Evolutionary conservation across 257 asterid genomes (phyloP), one percentile per base, ranked within the genome.

Genomic region (Solanum medicagineum): DNA sequence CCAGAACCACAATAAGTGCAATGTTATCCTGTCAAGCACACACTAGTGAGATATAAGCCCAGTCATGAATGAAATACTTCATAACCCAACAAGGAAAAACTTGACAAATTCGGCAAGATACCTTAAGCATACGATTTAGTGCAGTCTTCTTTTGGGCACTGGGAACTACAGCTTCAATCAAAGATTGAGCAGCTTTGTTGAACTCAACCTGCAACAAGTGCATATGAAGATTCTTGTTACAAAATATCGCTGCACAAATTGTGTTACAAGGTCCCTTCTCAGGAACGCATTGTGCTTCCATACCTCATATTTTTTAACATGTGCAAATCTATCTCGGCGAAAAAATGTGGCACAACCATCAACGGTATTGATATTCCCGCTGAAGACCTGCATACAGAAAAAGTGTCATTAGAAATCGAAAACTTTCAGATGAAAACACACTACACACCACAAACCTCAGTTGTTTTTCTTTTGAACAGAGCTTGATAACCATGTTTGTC

Each of bases 301-400:
- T 74, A 95, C 99, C 99, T 95, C 99, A 82, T 97, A 97, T 89
- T 97, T 97, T 89, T 97, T 95, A 65, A 97, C 97, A 89, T 92
- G 97, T 68, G 97, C 85, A 85, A 97, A 97, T 92, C 97, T 94
- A 88, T 97, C 99, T 73, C 98, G 95, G 20, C 98, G 98, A 88
- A 95, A 97, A 88, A 97, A 97, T 65, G 99, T 97, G 87, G 99
- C 99, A 89, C 98, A 97, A 75, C 99, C 99, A 88, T 95, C 98
- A 85, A 92, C 63, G 42, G 74, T 89, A 84, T 89, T 89, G 57
- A 85, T 89, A 68, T 89, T 91, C 85, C 97, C 95, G 80, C 86
- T 90, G 86, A 89, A 92, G 85, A 92, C 96, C 99, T 97, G 92
- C 87, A 87, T 83, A 86, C 12, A 22, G 62, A 49, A 40, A 80